Base-by-base conservation (phyloP, 345 rosid genomes). In the Firmiana major region DNA sequence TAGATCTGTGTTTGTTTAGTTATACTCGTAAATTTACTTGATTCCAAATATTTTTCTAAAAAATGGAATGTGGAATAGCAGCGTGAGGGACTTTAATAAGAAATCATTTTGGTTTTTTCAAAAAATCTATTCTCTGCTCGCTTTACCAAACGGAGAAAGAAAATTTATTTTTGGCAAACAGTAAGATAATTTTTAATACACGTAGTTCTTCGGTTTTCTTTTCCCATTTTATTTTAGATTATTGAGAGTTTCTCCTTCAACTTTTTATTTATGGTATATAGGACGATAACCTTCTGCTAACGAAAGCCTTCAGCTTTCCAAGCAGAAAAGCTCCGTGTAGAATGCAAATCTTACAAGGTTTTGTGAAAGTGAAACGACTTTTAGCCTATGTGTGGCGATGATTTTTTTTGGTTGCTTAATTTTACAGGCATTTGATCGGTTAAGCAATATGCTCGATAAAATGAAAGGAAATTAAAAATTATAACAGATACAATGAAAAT, bases 1-100 rank as follows among this genome's bases (percentile, higher is more conserved):
- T 71, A 55, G 83, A 76, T 71, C 77, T 46, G 83, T 54, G 74
- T 16, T 21, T 65, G n/a, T 11, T 43, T 6, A 34, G 73, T 13
- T 76, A 10, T 43, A 42, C 21, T 51, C 60, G 0, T 4, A 55
- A 6, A 55, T 71, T 54, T 71, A 5, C 36, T 40, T 72, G 49
- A 10, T 36, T 36, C 19, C 5, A 11, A 6, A 21, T 5, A 9
- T 12, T 60, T 24, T 28, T 1, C 0, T 12, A 26, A 60, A 43
- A 66, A 66, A 42, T 38, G 7, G 16, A 40, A 7, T 10, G 7
- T 40, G 45, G 28, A n/a, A 38, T 65, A n/a, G 28, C 11, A 21
- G 9, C n/a, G 59, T 9, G 21, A 51, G 21, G 3, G 21, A 15
- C n/a, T 51, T 17, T 48, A 17, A 12, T 48, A 4, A 4, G 53